These are phyloP conservation scores for Jatropha curcas DNA, from an alignment of 345 rosid genomes.

Conservation along the genomic window DNA sequence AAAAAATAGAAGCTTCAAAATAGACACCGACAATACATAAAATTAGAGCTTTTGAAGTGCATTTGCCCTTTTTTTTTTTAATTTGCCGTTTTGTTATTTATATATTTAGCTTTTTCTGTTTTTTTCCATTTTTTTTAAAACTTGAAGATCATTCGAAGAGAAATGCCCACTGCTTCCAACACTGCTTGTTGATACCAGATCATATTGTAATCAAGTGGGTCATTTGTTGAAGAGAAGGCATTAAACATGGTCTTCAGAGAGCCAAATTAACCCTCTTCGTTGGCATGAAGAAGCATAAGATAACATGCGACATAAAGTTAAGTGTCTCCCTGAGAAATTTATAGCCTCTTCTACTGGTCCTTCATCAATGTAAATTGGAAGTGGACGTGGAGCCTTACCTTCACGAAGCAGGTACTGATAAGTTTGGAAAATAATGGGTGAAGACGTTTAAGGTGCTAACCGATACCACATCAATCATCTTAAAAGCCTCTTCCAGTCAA, in stretches of 20 bases:
- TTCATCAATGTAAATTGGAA: conserved; percentile 88
- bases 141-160: conserved; percentile 77
- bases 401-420: conserved; percentile 68
- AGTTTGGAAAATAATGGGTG: conserved; percentile 63
- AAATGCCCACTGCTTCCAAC: conserved; percentile 78
- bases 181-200: conserved; percentile 91
- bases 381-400: conserved; percentile 77
- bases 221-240: conserved; percentile 80
- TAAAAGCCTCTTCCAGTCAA: conserved; percentile 97
- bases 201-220: conserved; percentile 98
- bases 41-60: too few relatives aligned
- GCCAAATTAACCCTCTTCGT: conserved; percentile 53
- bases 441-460: conserved; percentile 61
- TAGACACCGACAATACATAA: too few relatives aligned
- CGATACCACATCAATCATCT: conserved; percentile 96
- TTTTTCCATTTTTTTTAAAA: too few relatives aligned
- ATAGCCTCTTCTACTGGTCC: conserved; percentile 53
- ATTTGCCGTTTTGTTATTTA: too few relatives aligned
- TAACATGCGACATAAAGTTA: conserved; percentile 84
- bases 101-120: too few relatives aligned
- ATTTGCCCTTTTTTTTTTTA: too few relatives aligned
- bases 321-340: conserved; percentile 44
- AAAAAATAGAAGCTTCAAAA: too few relatives aligned
- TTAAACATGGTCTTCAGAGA: conserved; percentile 82
- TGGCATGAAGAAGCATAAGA: conserved; percentile 94